Conservation (phyloP, 1,284 basidiomycete genomes). For the Irpex sp. region DNA sequence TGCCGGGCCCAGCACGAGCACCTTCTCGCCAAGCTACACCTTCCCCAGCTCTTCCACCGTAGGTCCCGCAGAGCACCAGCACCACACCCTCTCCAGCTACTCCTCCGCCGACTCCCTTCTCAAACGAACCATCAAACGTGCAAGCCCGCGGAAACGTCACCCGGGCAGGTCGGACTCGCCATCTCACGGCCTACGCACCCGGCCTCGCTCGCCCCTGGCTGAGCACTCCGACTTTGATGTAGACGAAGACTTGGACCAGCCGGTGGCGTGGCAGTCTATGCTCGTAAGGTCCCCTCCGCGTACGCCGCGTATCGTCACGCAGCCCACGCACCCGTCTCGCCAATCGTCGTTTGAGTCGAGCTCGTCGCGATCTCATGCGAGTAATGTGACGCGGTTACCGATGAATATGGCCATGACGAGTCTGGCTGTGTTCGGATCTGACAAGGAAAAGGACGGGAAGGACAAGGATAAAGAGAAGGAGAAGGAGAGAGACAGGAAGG, state of each 20-base stretch:
- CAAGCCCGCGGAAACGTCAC: constrained; percentile 11
- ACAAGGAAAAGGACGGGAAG: constrained; percentile 18
- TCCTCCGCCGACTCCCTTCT: constrained; percentile 27
- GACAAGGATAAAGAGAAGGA: constrained; percentile 11
- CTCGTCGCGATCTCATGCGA: constrained; percentile 8
- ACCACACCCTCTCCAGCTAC: constrained; percentile 23
- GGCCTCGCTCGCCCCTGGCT: constrained; percentile 8
- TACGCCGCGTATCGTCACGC: not conserved
- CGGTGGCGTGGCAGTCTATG: not conserved
- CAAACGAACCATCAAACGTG: constrained; percentile 18
- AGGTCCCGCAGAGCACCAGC: no score
- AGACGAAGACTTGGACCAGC: constrained; percentile 1
- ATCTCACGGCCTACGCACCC: not conserved
- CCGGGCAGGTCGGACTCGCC: constrained; percentile 8
- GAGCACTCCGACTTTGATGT: constrained; percentile 11
- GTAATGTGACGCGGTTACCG: constrained; percentile 15
- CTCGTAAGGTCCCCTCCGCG: not conserved
- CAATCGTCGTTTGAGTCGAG: constrained; percentile 1
- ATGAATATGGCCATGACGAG: constrained; percentile 25
- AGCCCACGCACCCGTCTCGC: constrained; percentile 4
- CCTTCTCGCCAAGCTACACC: constrained; percentile 3
- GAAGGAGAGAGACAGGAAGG: constrained; percentile 2
- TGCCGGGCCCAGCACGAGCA: not conserved
- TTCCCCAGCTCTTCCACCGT: constrained; percentile 4
- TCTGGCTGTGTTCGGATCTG: constrained; percentile 30